These are phyloP conservation scores for Trichosporon ovoides DNA, from an alignment of 1,284 basidiomycete genomes.

Conservation along the genomic window DNA sequence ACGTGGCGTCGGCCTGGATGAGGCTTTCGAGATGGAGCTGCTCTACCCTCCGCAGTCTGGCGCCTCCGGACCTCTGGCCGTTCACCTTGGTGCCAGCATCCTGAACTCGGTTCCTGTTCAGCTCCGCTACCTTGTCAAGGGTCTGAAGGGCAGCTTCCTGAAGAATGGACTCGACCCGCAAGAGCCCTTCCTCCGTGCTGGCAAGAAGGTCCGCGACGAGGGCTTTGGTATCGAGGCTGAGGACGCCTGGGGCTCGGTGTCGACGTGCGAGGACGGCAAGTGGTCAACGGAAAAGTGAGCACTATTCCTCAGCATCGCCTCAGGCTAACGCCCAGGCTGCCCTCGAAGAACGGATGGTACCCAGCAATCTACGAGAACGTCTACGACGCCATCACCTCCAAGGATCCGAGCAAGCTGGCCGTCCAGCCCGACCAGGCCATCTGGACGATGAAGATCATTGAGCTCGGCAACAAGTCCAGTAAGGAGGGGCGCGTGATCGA, in stretches of 20 bases:
- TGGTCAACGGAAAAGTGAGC: slow-evolving; percentile 10
- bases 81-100: slow-evolving; percentile 63
- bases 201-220: slow-evolving; percentile 21
- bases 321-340: slow-evolving; percentile 4
- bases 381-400: slow-evolving; percentile 10
- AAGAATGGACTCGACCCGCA: slow-evolving; percentile 75
- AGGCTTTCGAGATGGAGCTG: slow-evolving; percentile 59
- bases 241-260: slow-evolving; percentile 23
- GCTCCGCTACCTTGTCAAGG: slow-evolving; percentile 58
- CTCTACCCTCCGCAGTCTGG: slow-evolving; percentile 55
- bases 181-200: slow-evolving; percentile 55
- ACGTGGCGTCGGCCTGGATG: slow-evolving; percentile 42
- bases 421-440: slow-evolving; percentile 31
- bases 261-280: slow-evolving; percentile 8
- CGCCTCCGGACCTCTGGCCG: slow-evolving; percentile 57
- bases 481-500: slow-evolving; percentile 25
- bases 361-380: slow-evolving; percentile 22
- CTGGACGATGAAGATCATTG: slow-evolving; percentile 27
- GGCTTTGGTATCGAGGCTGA: slow-evolving; percentile 24
- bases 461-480: slow-evolving; percentile 31
- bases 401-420: slow-evolving; percentile 16
- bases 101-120: slow-evolving; percentile 61
- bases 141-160: slow-evolving; percentile 64
- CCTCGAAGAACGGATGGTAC: slow-evolving; percentile 21
- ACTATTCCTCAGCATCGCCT: neutral